Base-by-base conservation (phyloP, 192 early-diverging fungal genomes). In the Backusella tarrabulga region DNA sequence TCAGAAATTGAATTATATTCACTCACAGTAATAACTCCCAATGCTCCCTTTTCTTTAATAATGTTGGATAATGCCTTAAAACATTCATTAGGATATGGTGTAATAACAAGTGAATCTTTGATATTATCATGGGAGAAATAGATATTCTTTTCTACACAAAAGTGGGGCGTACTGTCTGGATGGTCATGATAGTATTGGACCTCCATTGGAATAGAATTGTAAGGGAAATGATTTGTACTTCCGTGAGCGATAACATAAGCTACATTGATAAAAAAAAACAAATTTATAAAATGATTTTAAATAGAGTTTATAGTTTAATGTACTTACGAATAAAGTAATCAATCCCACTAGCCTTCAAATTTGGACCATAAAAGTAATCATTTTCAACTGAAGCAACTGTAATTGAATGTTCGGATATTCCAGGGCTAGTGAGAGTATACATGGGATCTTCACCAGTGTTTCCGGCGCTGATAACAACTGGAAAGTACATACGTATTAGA, bases 391-490 rank as follows among this genome's bases (percentile, higher is more conserved):
- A 83, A 11, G 87, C 91, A 12, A 93, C 92, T 1, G 87, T 83
- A 34, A 92, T 86, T 0, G 87, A 85, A 14, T 80, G 78, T 1
- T 52, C 68, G 11, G 85, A 88, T 36, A 87, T 85, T 40, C 85
- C 88, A 2, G 92, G 91, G 4, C 85, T 85, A 4, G 81, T 81
- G 6, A 84, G 74, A 4, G 86, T 83, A 68, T 86, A 91, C 12
- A 91, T 76, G 19, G 90, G 90, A 56, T 87, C 84, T 12, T 79
- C 77, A 29, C 93, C 93, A 54, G 80, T 83, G 42, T 95, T 95
- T 11, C 91, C 90, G 46, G 84, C 85, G 0, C 92, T 86, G 3
- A 88, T 84, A 1, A 91, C 87, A 52, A 93, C 84, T 56, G 66
- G 15, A 44, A 0, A 17, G 15, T 44, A 44, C 8, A 38, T 11